A percentile compares a stretch with the other conserved stretches of the same genome.
Conservation (phyloP, 352 stramenopile genomes). For the Plasmopara halstedii region DNA sequence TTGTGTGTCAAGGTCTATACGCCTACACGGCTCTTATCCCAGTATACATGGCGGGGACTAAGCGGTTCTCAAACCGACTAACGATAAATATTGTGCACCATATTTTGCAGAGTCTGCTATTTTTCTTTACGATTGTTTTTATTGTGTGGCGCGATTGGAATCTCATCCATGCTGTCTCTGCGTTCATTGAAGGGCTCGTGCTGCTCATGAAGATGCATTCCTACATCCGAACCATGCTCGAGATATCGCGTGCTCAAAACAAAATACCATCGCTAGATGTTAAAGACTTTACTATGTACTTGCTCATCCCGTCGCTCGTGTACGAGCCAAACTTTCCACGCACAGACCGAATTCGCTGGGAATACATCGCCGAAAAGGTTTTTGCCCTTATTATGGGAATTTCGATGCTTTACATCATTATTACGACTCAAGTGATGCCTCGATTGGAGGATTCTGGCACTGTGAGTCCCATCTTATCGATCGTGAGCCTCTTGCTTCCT, state of each 20-base stretch:
- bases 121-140: slow-evolving; percentile 55
- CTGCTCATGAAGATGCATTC: slow-evolving; percentile 83
- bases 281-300: slow-evolving; percentile 63
- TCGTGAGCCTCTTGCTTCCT: slow-evolving; percentile 85
- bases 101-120: slow-evolving; percentile 60
- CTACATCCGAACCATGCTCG: slow-evolving; percentile 69
- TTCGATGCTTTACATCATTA: slow-evolving; percentile 85
- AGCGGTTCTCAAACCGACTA: slow-evolving; percentile 27
- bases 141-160: slow-evolving; percentile 73
- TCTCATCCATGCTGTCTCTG: slow-evolving; percentile 61
- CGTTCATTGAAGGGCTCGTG: slow-evolving; percentile 69
- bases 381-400: slow-evolving; percentile 75
- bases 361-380: slow-evolving; percentile 77
- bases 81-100: slow-evolving; percentile 68
- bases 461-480: slow-evolving; percentile 43
- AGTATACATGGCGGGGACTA: slow-evolving; percentile 53
- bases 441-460: slow-evolving; percentile 66
- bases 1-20: slow-evolving; percentile 55
- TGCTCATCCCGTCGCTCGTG: slow-evolving; percentile 87
- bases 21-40: slow-evolving; percentile 65
- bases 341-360: slow-evolving; percentile 69
- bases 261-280: slow-evolving; percentile 22
- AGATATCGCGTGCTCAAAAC: slow-evolving; percentile 34
- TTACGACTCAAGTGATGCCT: slow-evolving; percentile 85
- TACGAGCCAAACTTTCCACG: slow-evolving; percentile 92